Percentiles rank a stretch among this genome's conserved stretches.
phyloP scores from a whole-genome alignment of 192 early-diverging fungal species.

The Tieghemiomyces parasiticus region DNA sequence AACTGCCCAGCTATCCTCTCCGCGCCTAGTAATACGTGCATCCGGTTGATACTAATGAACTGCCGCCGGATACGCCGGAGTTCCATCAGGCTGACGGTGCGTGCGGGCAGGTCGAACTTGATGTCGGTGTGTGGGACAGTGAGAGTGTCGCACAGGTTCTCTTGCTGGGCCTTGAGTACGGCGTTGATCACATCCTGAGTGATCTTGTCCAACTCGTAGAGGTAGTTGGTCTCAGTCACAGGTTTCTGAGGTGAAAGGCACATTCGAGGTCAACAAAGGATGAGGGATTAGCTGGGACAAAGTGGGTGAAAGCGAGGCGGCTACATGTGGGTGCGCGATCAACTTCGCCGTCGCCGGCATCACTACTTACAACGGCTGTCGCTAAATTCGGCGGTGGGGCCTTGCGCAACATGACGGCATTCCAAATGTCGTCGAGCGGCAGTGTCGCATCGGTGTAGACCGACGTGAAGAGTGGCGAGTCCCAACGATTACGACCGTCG shows the following conservation, averaged over 20 bases:
- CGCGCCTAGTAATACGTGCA: constrained; percentile 59
- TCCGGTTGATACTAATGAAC: constrained; percentile 78
- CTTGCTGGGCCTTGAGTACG: constrained; percentile 63
- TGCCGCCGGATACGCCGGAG: constrained; percentile 65
- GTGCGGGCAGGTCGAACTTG: constrained; percentile 42
- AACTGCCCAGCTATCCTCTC: constrained; percentile 64
- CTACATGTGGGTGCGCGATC: too few relatives aligned
- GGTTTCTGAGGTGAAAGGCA: too few relatives aligned
- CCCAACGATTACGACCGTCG: constrained; percentile 80
- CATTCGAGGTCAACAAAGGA: too few relatives aligned
- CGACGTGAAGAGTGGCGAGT: constrained; percentile 87
- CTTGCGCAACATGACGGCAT: constrained; percentile 52
- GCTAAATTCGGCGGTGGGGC: constrained; percentile 72
- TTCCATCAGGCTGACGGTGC: constrained; percentile 61
- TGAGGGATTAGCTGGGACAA: too few relatives aligned
- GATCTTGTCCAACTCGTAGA: constrained; percentile 75
- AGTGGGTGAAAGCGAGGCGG: too few relatives aligned
- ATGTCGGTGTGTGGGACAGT: constrained; percentile 34
- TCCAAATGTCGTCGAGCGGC: constrained; percentile 57
- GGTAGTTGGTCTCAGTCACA: constrained; percentile 76
- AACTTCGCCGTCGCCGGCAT: too few relatives aligned
- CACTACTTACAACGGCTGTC: too few relatives aligned
- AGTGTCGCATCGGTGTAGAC: constrained; percentile 46
- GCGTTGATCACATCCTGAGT: constrained; percentile 66
- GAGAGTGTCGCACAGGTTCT: constrained; percentile 36